These are phyloP conservation scores for Exserohilum turcica DNA, from an alignment of 2,329 filamentous ascomycete species.

Conservation along the genomic window DNA sequence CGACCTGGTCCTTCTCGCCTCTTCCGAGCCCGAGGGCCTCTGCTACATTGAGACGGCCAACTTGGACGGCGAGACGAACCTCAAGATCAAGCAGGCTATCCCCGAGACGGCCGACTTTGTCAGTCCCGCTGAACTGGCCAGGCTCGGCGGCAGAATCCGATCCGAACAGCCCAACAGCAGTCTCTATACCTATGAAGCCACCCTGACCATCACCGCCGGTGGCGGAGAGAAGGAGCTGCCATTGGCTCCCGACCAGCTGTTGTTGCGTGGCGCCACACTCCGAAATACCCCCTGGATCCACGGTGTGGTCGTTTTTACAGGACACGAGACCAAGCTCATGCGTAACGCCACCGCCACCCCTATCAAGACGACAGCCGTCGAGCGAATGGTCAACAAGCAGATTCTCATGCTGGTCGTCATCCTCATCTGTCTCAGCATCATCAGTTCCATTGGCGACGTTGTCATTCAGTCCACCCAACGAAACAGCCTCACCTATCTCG, in stretches of 20 bases:
- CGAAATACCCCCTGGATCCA: slow-evolving; percentile 98
- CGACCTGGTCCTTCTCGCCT: slow-evolving; percentile 88
- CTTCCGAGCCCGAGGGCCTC: slow-evolving; percentile 93
- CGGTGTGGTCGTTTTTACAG: slow-evolving; percentile 93
- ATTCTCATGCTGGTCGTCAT: slow-evolving; percentile 89
- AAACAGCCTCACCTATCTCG: slow-evolving; percentile 72
- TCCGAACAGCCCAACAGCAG: slow-evolving; percentile 99
- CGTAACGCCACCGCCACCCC: slow-evolving; percentile 95
- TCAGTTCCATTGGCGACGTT: slow-evolving; percentile 90
- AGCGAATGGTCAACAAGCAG: slow-evolving; percentile 89
- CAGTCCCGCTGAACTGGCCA: slow-evolving; percentile 81
- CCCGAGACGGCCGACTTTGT: slow-evolving; percentile 90
- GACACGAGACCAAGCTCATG: slow-evolving; percentile 99
- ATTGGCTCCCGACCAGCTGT: slow-evolving; percentile 86
- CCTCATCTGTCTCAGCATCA: slow-evolving; percentile 79
- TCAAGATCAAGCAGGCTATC: slow-evolving; percentile 97
- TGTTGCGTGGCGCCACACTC: slow-evolving; percentile 89
- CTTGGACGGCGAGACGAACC: slow-evolving; percentile 93
- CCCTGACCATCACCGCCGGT: slow-evolving; percentile 85
- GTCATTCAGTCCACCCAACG: slow-evolving; percentile 70
- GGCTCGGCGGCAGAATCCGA: slow-evolving; percentile 82
- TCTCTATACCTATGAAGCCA: slow-evolving; percentile 97
- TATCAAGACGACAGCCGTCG: slow-evolving; percentile 96
- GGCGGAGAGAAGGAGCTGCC: slow-evolving; percentile 92
- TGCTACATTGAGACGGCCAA: slow-evolving; percentile 99